Base-by-base conservation (phyloP, 2,329 filamentous ascomycete species). In the Torrubiella hemipterigena region DNA sequence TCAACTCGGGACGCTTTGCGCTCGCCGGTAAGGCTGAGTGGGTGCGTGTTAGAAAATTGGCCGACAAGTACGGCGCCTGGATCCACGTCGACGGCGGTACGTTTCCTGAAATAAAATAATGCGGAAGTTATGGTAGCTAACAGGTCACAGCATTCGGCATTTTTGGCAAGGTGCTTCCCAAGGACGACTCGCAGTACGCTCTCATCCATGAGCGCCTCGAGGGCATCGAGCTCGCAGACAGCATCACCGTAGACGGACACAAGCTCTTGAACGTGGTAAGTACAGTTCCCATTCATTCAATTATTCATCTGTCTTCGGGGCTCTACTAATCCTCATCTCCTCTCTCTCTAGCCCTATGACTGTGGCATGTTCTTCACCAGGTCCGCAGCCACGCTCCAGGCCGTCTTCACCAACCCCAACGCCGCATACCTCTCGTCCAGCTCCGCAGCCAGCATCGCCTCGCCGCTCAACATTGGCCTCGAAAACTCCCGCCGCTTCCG, bases 401-500 rank as follows among this genome's bases (percentile, higher is more conserved):
- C 65, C 18, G 77, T 86, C 8, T 93, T 89, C 55, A 67, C 72
- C 37, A 95, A 95, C 54, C 74, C 83, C 19, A 87, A 87, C 49
- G 87, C 89, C 3, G 81, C 78, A 2, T 95, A 95, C 48, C 71
- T 94, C 27, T 56, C 63, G 5, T 48, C 58, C 7, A 52, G 55
- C 14, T 51, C 53, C 12, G 45, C 46, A 4, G 49, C 36, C 38
- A 47, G 29, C 46, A 79, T 91, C 38, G 74, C 77, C n/a, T 87
- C 81, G 4, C 87, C 87, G 0, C 61, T 93, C 12, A 89, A 94
- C 54, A 73, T 91, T 34, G 85, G 86, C 14, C 63, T 95, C 14
- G 87, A 95, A 46, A 95, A 95, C 55, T 94, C 86, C 3, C 75
- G 87, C 23, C 78, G 87, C 6, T 93, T 95, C 61, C 74, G 89